Base-by-base conservation (phyloP, 2,329 filamentous ascomycete species). In the Neurospora sp. region DNA sequence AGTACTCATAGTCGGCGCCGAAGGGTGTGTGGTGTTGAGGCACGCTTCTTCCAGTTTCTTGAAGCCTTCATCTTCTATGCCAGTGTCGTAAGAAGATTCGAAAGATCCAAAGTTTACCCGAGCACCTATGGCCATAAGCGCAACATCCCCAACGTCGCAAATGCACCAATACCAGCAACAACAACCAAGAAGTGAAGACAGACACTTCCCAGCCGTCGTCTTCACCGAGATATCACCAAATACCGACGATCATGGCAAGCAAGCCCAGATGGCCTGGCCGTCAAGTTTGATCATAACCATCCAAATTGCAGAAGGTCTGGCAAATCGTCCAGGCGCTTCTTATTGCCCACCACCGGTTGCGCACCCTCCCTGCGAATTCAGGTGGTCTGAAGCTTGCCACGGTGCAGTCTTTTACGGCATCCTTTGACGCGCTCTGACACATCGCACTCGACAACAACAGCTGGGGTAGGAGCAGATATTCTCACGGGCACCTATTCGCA, bases 211-310 rank as follows among this genome's bases (percentile, higher is more conserved):
- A 2, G 17, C 43, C 1, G 43, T 46, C n/a, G n/a, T 4, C 4
- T 46, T 38, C 1, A 13, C n/a, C 4, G n/a, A 19, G 2, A 46
- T 46, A n/a, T 7, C 10, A 46, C n/a, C 43, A 6, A 23, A 46
- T 9, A 13, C 2, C 10, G n/a, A 46, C 2, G n/a, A 46, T 13
- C 43, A 19, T 23, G 10, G 10, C 9, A 46, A 23, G 10, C n/a
- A 23, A 46, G 43, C 10, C n/a, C 4, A 19, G 10, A 6, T 13
- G 43, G 10, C 43, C 2, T 23, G 43, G 43, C 43, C 10, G 13
- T 46, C 0, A 11, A 3, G 3, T 11, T 23, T 23, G n/a, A 23
- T 28, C n/a, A 23, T 0, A 13, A 10, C 0, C 2, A 23, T 10
- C 10, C n/a, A 19, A 23, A 13, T 23, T 11, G 9, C n/a, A 19